Base-by-base conservation (phyloP, 2,329 filamentous ascomycete genomes). In the Diaporthe ampelina region DNA sequence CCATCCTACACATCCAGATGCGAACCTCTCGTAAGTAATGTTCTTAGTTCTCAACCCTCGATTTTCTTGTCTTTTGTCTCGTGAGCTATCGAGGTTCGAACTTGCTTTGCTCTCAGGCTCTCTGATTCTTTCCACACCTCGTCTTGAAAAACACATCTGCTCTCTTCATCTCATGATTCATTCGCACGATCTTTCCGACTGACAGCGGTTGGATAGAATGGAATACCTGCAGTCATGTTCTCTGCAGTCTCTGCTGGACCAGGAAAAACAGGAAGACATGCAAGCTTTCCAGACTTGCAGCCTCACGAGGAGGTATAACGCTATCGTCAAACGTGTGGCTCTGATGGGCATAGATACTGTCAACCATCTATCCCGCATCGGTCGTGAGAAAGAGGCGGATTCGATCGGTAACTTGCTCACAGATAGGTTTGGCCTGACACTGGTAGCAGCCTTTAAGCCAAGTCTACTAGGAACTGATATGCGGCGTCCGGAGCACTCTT, bases 1-100 rank as follows among this genome's bases (percentile, higher is more conserved):
- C 73, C 89, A 91, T 77, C 90, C 90, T 0, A 86, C 86, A 0
- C 82, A 83, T 3, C 89, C 90, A 0, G 84, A 85, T 35, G 83
- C 86, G 29, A 79, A 82, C 2, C 83, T 84, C 1, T 90, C 90
- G 59, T 63, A 48, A 63, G 59, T 48, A 21, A 29, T n/a, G 24
- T 63, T 63, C 40, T 26, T 32, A 32, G 21, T 63, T 9, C 1
- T 45, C 10, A 40, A 5, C 11, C 13, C 37, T 24, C 37, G 4
- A 10, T 43, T 26, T 45, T 29, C 4, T n/a, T 43, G 4, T 43
- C 13, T 43, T 43, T 43, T 19, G 35, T 61, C 24, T 61, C 58
- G 24, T 61, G 13, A 26, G 10, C 7, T 19, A 40, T 43, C 37
- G 7, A 21, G 19, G 7, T n/a, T n/a, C 58, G 24, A 19, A 15